phyloP scores from a whole-genome alignment of 768 basidiomycete genomes.

The Amanita jacksonii region DNA sequence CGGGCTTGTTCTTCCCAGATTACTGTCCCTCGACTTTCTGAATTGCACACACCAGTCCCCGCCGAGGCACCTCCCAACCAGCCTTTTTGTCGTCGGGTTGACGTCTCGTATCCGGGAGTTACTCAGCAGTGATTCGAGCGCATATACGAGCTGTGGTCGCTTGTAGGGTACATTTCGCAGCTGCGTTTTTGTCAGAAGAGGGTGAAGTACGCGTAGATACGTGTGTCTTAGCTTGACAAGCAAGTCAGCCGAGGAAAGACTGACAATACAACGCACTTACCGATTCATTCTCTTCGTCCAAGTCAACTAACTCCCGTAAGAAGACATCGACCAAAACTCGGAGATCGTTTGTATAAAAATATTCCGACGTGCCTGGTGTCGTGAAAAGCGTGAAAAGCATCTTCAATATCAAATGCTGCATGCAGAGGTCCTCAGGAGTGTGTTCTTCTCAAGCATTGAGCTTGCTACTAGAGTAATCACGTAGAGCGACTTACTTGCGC shows the following conservation, averaged over 20 bases:
- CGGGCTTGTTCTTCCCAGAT: conserved; percentile 3
- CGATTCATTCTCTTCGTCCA: conserved; percentile 91
- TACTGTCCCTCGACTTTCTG: conserved; percentile 25
- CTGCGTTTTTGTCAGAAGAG: conserved; percentile 91
- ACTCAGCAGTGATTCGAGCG: conserved; percentile 69
- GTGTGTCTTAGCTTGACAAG: conserved; percentile 75
- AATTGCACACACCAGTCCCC: conserved; percentile 82
- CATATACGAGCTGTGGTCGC: conserved; percentile 76
- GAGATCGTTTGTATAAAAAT: conserved; percentile 97
- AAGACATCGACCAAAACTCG: conserved; percentile 96
- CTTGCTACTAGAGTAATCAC: not conserved
- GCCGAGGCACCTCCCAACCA: conserved; percentile 84
- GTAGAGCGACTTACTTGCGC: conserved; percentile 59
- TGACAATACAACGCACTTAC: conserved; percentile 32
- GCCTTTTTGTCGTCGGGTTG: conserved; percentile 77
- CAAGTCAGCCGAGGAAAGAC: conserved; percentile 1
- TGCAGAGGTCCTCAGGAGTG: conserved; percentile 85
- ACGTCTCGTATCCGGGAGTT: conserved; percentile 74
- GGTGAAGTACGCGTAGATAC: conserved; percentile 92
- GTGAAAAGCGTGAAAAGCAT: conserved; percentile 92
- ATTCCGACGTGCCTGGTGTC: conserved; percentile 85
- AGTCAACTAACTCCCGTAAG: conserved; percentile 82
- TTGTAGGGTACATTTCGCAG: conserved; percentile 82
- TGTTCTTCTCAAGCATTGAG: conserved; percentile 39
- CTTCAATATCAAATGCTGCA: conserved; percentile 91